Conservation (phyloP, 192 early-diverging fungal species). For the Umbelopsis ramanniana region DNA sequence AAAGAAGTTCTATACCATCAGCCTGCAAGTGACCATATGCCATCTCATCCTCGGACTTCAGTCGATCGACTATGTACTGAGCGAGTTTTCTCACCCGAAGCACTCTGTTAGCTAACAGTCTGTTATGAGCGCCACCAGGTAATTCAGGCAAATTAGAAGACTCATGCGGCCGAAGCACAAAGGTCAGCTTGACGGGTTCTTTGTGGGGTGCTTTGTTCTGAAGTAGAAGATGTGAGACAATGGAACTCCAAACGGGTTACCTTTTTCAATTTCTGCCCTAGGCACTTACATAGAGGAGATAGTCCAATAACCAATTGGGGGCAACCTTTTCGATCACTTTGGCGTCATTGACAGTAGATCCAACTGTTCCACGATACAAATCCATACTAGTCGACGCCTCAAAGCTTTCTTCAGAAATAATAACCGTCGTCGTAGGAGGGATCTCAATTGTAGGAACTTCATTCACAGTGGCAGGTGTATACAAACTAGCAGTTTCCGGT, state of each 20-base stretch:
- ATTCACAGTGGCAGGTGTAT: slow-evolving; percentile 45
- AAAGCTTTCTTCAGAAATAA: slow-evolving; percentile 76
- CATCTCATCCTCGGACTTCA: slow-evolving; percentile 43
- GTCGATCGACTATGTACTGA: slow-evolving; percentile 82
- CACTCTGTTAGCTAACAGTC: slow-evolving; percentile 87
- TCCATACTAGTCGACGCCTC: slow-evolving; percentile 75
- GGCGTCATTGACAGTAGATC: slow-evolving; percentile 48
- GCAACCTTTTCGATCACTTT: slow-evolving; percentile 67
- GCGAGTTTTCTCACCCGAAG: slow-evolving; percentile 86
- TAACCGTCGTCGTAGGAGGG: slow-evolving; percentile 68
- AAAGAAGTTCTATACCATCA: slow-evolving; percentile 60
- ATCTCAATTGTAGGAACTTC: slow-evolving; percentile 69
- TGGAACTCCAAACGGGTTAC: not conserved
- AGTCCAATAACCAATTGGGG: slow-evolving; percentile 87
- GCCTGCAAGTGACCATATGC: slow-evolving; percentile 41
- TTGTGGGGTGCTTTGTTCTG: slow-evolving; percentile 71
- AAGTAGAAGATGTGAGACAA: slow-evolving; percentile 11
- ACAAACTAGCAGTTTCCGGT: slow-evolving; percentile 24
- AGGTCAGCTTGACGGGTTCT: slow-evolving; percentile 83
- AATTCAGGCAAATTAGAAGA: slow-evolving; percentile 57
- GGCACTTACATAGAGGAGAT: slow-evolving; percentile 63
- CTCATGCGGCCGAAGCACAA: slow-evolving; percentile 73
- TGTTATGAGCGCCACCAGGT: slow-evolving; percentile 61
- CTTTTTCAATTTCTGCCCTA: no score
- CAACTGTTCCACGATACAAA: slow-evolving; percentile 72